Evolutionary conservation across 257 asterid species (phyloP), one percentile per base, ranked within the genome.

Genomic region (Misopates orontium): DNA sequence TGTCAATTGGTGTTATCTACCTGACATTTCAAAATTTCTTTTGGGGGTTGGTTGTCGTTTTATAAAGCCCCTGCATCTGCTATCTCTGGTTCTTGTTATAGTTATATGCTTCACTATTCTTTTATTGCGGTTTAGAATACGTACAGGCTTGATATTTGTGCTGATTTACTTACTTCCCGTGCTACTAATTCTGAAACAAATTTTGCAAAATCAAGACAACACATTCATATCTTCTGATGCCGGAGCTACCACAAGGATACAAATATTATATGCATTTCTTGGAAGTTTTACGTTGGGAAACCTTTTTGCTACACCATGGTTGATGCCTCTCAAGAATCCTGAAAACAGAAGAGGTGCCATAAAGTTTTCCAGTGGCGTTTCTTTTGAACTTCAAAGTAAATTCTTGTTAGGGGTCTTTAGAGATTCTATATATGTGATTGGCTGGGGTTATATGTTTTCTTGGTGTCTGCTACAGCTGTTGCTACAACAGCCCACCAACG

Each of bases 1-100:
- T 56, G 96, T 91, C 82, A 91, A 91, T 84, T 91, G 98, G 98
- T 64, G 77, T 77, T 69, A 89, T 75, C 87, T 89, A 64, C 90
- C 95, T 0, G 98, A 91, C 75, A 85, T 89, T 58, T 80, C 97
- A 20, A 91, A 91, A 68, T 78, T 83, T 79, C 89, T 91, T 39
- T 86, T 73, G 68, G 83, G 82, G 71, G 83, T 76, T n/a, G 96
- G 93, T 66, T 17, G 66, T 48, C 39, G 36, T 44, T 60, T 80
- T 60, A 56, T 87, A 68, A 84, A 78, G 60, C 68, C 77, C 41
- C 60, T 89, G 71, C 98, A 85, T 79, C 71, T 84, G 62, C 57
- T 76, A 13, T 85, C 98, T 4, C 55, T 75, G 42, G 44, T 80
- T 82, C 69, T 91, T 55, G 67, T 89, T 47, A 55, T 80, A 72